Base-by-base conservation (phyloP, 2,329 filamentous ascomycete species). In the Rosellinia necatrix region DNA sequence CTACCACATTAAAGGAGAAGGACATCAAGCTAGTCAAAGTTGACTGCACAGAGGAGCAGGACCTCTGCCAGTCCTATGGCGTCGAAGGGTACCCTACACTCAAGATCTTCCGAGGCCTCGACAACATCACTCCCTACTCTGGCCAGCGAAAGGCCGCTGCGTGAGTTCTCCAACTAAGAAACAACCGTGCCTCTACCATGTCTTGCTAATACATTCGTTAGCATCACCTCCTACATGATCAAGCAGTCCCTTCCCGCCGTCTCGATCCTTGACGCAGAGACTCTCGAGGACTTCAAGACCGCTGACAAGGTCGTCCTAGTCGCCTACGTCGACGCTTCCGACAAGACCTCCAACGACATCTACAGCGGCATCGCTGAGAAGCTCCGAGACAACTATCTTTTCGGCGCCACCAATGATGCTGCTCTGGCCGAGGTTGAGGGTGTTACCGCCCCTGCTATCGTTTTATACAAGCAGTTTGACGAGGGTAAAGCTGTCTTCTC, bases 71-170 rank as follows among this genome's bases (percentile, higher is more conserved):
- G 76, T 81, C 85, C 68, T 90, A 90, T 70, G 92, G 91, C 61
- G 92, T 99, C 38, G 92, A 97, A 82, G 94, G 94, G 64, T 99
- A 99, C 83, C 94, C 94, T 61, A 99, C 94, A 65, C 86, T 99
- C 73, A 99, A 97, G 87, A 86, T 99, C 78, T 99, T 99, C 92
- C 91, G 93, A 70, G 93, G 94, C 67, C 76, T 79, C 38, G 91
- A 97, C 9, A 91, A 89, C 73, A 78, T 91, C 72, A 81, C 84
- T 64, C 88, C 92, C 62, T 99, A 99, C 80, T 81, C 82, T 68
- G 94, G 94, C 72, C 88, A 91, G 76, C 86, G 94, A 75, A 96
- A 97, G 82, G 88, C 92, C 64, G 86, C 85, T 75, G 82, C 81
- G 84, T 86, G 76, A 77, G 83, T 79, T 44, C 22, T 40, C 34